Evolutionary conservation across 331 rosid species (phyloP).

Genomic region (Phaseolus coccineus): DNA sequence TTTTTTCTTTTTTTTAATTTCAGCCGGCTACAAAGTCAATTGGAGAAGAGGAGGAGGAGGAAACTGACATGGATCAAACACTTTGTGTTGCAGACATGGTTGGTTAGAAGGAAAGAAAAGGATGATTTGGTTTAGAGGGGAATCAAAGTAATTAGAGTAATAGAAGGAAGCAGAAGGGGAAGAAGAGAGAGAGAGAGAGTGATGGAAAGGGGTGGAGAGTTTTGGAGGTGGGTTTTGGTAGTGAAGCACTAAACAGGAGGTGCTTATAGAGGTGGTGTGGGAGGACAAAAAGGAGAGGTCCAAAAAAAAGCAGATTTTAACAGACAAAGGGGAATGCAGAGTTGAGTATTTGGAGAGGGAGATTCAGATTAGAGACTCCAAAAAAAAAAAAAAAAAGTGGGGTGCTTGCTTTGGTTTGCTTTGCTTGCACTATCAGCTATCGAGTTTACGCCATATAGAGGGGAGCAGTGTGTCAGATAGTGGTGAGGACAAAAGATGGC

Average conservation of each 20-base stretch:
- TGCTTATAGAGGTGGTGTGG: slow-evolving; percentile 57
- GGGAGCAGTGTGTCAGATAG: slow-evolving; percentile 83
- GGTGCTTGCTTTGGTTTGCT: slow-evolving; percentile 84
- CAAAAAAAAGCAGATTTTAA: slow-evolving; percentile 35
- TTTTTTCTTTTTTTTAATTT: not conserved
- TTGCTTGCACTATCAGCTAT: slow-evolving; percentile 98
- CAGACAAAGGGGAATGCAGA: slow-evolving; percentile 49
- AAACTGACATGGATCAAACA: slow-evolving; percentile 2
- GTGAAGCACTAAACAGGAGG: slow-evolving; percentile 59
- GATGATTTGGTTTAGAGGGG: slow-evolving; percentile 34
- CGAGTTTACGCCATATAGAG: slow-evolving; percentile 74
- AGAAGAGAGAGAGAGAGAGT: slow-evolving; percentile 21
- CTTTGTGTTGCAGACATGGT: not conserved
- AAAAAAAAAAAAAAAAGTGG: slow-evolving; percentile 40
- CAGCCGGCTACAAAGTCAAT: not conserved
- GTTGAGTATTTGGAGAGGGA: slow-evolving; percentile 42
- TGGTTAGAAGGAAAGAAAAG: slow-evolving; percentile 12
- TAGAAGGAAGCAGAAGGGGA: not conserved
- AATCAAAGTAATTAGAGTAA: slow-evolving; percentile 29
- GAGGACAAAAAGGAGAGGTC: slow-evolving; percentile 32
- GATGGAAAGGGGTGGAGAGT: slow-evolving; percentile 8
- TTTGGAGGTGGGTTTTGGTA: slow-evolving; percentile 54
- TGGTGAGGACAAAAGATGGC: slow-evolving; percentile 58
- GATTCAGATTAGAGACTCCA: slow-evolving; percentile 26
- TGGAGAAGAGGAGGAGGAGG: slow-evolving; percentile 7